Conservation (phyloP, 441 rosid species). For the Aquilaria agallochum region DNA sequence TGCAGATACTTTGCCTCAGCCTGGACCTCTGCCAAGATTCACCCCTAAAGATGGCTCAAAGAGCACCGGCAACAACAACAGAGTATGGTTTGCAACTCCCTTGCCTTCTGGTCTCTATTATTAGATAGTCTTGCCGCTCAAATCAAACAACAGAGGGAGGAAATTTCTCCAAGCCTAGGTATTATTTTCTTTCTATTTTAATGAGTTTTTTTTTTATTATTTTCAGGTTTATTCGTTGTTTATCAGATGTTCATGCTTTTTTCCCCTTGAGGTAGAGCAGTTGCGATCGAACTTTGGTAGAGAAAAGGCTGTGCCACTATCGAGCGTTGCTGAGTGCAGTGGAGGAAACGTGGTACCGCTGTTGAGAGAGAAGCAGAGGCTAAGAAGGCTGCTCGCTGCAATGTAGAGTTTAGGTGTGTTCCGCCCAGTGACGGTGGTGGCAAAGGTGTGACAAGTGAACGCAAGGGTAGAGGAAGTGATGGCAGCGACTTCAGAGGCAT, state of each 20-base stretch:
- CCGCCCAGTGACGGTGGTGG: slow-evolving; percentile 62
- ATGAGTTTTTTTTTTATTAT: slow-evolving; percentile 1
- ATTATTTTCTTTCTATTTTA: slow-evolving; percentile 8
- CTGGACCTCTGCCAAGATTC: too few species aligned
- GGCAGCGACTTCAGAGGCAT: slow-evolving; percentile 74
- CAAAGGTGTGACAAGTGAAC: slow-evolving; percentile 78
- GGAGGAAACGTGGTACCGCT: slow-evolving; percentile 55
- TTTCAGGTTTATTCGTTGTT: too few species aligned
- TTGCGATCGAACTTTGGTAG: slow-evolving; percentile 62
- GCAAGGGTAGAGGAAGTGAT: slow-evolving; percentile 70
- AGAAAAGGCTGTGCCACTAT: slow-evolving; percentile 65
- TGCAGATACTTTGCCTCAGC: too few species aligned
- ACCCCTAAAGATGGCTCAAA: too few species aligned
- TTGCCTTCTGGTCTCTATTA: slow-evolving; percentile 27
- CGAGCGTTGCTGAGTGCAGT: slow-evolving; percentile 54
- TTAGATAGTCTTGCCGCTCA: slow-evolving; percentile 57
- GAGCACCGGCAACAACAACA: slow-evolving; percentile 26
- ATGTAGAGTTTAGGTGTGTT: slow-evolving; percentile 77
- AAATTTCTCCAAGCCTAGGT: slow-evolving; percentile 80
- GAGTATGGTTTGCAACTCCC: slow-evolving; percentile 18
- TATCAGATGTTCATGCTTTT: not conserved
- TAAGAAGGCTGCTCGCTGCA: slow-evolving; percentile 63
- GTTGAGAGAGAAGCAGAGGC: slow-evolving; percentile 63
- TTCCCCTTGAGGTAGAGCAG: slow-evolving; percentile 55
- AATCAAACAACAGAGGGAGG: slow-evolving; percentile 67